Conservation (phyloP, 495 filamentous ascomycete species). For the Rusavskia elegans region DNA sequence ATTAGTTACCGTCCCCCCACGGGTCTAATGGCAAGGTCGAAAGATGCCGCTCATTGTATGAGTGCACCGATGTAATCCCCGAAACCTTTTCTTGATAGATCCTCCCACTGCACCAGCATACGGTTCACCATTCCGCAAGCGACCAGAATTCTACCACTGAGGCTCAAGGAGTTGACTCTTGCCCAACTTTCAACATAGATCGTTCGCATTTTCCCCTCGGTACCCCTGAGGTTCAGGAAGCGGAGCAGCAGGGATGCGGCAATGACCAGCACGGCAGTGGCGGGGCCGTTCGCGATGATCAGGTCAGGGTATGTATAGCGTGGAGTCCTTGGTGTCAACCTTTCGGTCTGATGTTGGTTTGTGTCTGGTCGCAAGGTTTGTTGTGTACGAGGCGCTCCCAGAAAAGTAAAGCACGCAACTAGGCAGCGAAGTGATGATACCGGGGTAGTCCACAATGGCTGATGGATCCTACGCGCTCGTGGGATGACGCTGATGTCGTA, state of each 20-base stretch:
- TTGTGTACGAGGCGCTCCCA: slow-evolving; percentile 20
- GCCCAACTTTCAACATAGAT: slow-evolving; percentile 92
- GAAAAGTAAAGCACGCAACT: slow-evolving; percentile 24
- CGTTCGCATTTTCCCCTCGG: slow-evolving; percentile 40
- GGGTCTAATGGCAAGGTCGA: too few relatives aligned
- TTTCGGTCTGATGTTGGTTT: slow-evolving; percentile 11
- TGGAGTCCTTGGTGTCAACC: not conserved
- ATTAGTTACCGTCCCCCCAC: too few relatives aligned
- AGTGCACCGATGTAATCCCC: slow-evolving; percentile 7
- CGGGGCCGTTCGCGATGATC: slow-evolving; percentile 79
- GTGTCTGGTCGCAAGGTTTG: slow-evolving; percentile 16
- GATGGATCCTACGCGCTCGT: slow-evolving; percentile 62
- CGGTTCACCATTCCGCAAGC: slow-evolving; percentile 40
- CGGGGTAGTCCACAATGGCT: slow-evolving; percentile 53
- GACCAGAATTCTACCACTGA: slow-evolving; percentile 60
- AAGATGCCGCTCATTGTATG: not conserved
- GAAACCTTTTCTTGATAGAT: slow-evolving; percentile 25
- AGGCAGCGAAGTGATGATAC: slow-evolving; percentile 43
- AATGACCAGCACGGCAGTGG: slow-evolving; percentile 66
- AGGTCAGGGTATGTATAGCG: slow-evolving; percentile 39
- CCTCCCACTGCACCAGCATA: slow-evolving; percentile 63
- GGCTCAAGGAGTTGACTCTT: slow-evolving; percentile 57
- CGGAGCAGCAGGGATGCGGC: slow-evolving; percentile 52
- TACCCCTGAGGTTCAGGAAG: slow-evolving; percentile 32
- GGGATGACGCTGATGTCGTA: slow-evolving; percentile 26